Evolutionary conservation across 2,329 filamentous ascomycete genomes (phyloP), one percentile per base, ranked within the genome.

Genomic region (Albifimbria verrucaria): DNA sequence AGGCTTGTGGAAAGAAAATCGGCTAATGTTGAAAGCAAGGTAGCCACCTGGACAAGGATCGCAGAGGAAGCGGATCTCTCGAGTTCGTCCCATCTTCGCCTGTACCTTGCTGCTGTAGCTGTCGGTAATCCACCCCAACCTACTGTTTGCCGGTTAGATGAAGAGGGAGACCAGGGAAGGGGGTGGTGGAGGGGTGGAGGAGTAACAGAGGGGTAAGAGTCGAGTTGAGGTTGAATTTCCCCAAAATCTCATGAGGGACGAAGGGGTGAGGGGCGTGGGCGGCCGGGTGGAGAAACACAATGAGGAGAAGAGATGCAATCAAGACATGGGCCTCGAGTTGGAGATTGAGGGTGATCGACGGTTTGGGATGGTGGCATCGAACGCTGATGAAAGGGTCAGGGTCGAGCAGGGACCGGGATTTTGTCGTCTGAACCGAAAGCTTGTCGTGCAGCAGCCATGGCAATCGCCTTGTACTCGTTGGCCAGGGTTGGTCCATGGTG

Each of bases 351-450:
- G 25, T 25, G 46, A 48, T 48, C 46, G 26, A 32, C 46, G 26
- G 46, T 48, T 48, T 48, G 46, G 46, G 46, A 48, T 48, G 46
- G 46, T 48, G 46, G 24, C 46, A 48, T 48, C 46, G 23, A 26
- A 39, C 17, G 25, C 36, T 48, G 46, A 48, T 48, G 46, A 48
- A 48, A 48, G 46, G 46, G 46, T 48, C 46, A 48, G 46, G 46
- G 26, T 36, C 20, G 46, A 26, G 26, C 46, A 39, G 32, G 32
- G 32, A 39, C 32, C 32, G 32, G 32, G 32, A 39, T 39, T 7
- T 39, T 39, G 32, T 39, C 32, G 32, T 39, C 32, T 39, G 32
- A 39, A 39, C 32, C 32, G 32, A 39, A 39, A 39, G 32, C 32
- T 39, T 39, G 32, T 39, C 32, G 32, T 39, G 32, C 32, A 39